Percentiles rank a stretch among this genome's conserved stretches.
These are phyloP conservation scores for Parathielavia hyrcaniae DNA, from an alignment of 495 filamentous ascomycete species.

Conservation along the genomic window DNA sequence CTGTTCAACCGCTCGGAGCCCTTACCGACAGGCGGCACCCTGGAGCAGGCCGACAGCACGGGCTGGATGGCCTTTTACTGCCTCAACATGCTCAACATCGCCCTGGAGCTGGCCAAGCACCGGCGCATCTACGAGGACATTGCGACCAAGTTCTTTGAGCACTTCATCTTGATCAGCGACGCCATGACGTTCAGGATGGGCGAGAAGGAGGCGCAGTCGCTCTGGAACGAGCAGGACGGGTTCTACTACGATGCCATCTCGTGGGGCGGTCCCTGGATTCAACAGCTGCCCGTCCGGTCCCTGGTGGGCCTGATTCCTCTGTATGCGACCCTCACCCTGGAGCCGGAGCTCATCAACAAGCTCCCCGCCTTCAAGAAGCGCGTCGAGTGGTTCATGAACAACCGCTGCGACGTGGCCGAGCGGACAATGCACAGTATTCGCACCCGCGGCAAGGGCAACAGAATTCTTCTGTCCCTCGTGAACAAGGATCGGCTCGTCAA, in stretches of 20 bases:
- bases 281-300: conserved; percentile 85
- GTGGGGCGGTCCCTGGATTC: conserved; percentile 85
- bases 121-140: conserved; percentile 96
- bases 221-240: conserved; percentile 92
- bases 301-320: conserved; percentile 90
- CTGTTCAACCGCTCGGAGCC: conserved; percentile 98
- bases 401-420: conserved; percentile 75
- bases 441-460: conserved; percentile 78
- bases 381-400: conserved; percentile 86
- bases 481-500: conserved; percentile 80
- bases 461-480: conserved; percentile 78
- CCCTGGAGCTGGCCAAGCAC: conserved; percentile 89
- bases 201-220: conserved; percentile 65
- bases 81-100: conserved; percentile 92
- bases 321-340: conserved; percentile 83
- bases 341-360: conserved; percentile 86
- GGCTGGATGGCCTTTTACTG: conserved; percentile 99
- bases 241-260: conserved; percentile 99
- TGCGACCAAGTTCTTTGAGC: conserved; percentile 97
- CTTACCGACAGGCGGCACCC: conserved; percentile 81
- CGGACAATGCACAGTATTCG: conserved; percentile 89
- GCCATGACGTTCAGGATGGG: conserved; percentile 88
- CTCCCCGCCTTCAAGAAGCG: conserved; percentile 92
- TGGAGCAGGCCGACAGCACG: conserved; percentile 95
- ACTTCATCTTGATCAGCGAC: conserved; percentile 95